These are phyloP conservation scores for Alternaria gaisen DNA, from an alignment of 2,329 filamentous ascomycete species.

Conservation along the genomic window DNA sequence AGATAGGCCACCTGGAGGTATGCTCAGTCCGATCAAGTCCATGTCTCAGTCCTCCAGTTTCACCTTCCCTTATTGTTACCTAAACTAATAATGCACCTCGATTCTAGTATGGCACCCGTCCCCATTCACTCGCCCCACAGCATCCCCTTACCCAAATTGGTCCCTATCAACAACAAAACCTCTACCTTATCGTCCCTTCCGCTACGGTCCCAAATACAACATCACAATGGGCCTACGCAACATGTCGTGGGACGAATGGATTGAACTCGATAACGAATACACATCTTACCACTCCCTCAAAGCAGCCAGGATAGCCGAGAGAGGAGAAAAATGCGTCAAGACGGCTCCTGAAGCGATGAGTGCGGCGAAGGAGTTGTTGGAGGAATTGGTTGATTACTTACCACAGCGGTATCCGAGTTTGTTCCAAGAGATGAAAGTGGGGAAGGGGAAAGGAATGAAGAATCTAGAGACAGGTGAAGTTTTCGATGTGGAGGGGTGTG, in stretches of 20 bases:
- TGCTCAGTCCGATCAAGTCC: background rate
- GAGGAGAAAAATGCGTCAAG: constrained; percentile 71
- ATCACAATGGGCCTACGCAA: constrained; percentile 80
- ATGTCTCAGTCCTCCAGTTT: background rate
- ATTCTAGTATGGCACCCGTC: constrained; percentile 8
- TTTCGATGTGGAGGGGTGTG: constrained; percentile 72
- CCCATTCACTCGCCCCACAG: constrained; percentile 66
- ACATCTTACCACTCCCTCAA: constrained; percentile 77
- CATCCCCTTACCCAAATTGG: constrained; percentile 73
- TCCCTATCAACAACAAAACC: constrained; percentile 73
- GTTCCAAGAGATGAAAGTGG: constrained; percentile 63
- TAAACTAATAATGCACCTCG: background rate
- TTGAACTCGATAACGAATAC: constrained; percentile 84
- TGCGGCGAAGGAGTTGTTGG: constrained; percentile 77
- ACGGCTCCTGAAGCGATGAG: constrained; percentile 76
- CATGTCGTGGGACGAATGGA: constrained; percentile 77
- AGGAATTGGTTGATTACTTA: constrained; percentile 76
- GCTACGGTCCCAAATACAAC: constrained; percentile 78
- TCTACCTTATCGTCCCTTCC: constrained; percentile 80
- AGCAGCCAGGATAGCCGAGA: constrained; percentile 70
- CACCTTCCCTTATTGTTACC: background rate
- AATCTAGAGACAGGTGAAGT: constrained; percentile 76
- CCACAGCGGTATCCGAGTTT: constrained; percentile 78
- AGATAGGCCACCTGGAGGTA: constrained; percentile 53
- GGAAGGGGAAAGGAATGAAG: constrained; percentile 62